Evolutionary conservation across 2,329 filamentous ascomycete genomes (phyloP).

Genomic region (Raffaelea arxii): DNA sequence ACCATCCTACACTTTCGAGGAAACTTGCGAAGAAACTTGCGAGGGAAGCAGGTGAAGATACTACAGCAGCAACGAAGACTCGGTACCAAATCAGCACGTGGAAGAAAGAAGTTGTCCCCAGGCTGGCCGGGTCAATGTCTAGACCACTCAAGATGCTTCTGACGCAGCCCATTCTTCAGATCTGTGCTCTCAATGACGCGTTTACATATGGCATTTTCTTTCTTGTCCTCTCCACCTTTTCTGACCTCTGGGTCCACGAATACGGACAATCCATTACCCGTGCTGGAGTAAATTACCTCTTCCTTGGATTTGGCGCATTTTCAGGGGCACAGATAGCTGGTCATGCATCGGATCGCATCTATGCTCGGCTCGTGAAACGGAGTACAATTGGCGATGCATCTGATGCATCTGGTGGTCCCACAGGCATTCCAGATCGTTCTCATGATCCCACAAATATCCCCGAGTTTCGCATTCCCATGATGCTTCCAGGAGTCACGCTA

Average conservation of each 20-base stretch:
- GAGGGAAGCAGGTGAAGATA: too few relatives aligned
- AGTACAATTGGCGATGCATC: not conserved
- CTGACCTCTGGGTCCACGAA: not conserved
- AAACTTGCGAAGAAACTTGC: not conserved
- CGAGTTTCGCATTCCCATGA: not conserved
- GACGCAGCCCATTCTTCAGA: not conserved
- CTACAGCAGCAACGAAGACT: too few relatives aligned
- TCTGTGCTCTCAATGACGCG: slow-evolving; percentile 6
- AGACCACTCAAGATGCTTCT: not conserved
- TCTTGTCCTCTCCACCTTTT: not conserved
- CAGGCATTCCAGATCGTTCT: not conserved
- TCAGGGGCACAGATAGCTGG: not conserved
- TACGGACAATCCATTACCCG: not conserved
- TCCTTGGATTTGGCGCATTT: not conserved
- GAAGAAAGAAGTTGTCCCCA: not conserved
- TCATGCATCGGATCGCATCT: not conserved
- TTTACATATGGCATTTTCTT: slow-evolving; percentile 20
- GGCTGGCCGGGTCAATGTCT: not conserved
- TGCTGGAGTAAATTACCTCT: not conserved
- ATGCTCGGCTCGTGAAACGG: not conserved
- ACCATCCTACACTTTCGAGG: slow-evolving; percentile 11
- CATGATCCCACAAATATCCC: not conserved
- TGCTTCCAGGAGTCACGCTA: not conserved
- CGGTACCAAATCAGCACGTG: not conserved
- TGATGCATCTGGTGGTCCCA: not conserved